Conservation (phyloP, 2,329 filamentous ascomycete genomes). For the Colletotrichum abscissum region DNA sequence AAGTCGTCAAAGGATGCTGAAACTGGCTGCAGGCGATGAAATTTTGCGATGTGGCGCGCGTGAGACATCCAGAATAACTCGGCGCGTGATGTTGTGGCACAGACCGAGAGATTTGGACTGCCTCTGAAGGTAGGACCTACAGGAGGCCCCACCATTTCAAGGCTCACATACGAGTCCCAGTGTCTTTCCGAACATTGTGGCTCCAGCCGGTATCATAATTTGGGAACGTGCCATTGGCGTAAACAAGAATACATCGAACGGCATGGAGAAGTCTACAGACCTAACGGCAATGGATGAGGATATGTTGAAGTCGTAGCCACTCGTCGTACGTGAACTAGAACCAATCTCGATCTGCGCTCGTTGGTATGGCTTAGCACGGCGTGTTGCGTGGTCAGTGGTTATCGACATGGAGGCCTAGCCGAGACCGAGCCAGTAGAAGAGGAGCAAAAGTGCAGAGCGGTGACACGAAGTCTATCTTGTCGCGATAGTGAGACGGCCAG, state of each 20-base stretch:
- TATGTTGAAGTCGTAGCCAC: background rate
- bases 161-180: background rate
- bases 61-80: background rate
- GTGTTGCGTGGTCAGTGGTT: background rate
- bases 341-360: constrained; percentile 3
- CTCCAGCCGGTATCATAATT: background rate
- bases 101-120: background rate
- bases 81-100: background rate
- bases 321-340: background rate
- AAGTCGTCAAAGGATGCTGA: background rate
- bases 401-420: constrained; percentile 6
- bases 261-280: background rate
- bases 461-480: constrained; percentile 23
- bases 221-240: background rate
- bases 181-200: background rate
- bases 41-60: background rate
- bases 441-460: background rate
- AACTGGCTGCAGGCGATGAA: background rate
- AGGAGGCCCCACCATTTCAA: background rate
- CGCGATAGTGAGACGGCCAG: constrained; percentile 13
- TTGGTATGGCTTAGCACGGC: constrained; percentile 6
- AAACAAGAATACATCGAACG: background rate
- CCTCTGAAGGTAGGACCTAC: background rate
- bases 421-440: constrained; percentile 15
- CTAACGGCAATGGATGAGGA: background rate